A percentile compares a stretch with the other conserved stretches of the same genome.
Conservation (phyloP, 2,329 filamentous ascomycete species). For the Botrytis hyacinthi region DNA sequence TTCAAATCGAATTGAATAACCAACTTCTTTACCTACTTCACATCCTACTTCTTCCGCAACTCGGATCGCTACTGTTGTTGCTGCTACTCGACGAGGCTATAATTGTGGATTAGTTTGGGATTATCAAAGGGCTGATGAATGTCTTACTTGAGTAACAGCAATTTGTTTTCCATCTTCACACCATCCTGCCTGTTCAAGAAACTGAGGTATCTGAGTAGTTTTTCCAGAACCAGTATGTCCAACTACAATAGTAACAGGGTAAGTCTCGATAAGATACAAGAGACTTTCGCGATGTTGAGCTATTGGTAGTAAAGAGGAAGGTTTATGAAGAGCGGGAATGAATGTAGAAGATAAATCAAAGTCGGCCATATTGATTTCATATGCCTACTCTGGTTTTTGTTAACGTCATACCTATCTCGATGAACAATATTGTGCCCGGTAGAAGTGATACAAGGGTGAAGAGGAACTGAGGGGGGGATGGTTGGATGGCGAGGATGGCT, state of each 20-base stretch:
- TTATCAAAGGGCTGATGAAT: background rate
- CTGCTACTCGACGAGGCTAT: conserved; percentile 84
- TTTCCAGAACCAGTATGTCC: conserved; percentile 95
- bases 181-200: conserved; percentile 85
- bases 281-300: conserved; percentile 76
- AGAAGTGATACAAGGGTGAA: conserved; percentile 7
- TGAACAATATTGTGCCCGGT: background rate
- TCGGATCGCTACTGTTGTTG: conserved; percentile 81
- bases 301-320: conserved; percentile 79
- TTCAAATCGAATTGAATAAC: conserved; percentile 90
- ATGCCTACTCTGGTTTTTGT: background rate
- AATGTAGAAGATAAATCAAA: conserved; percentile 57
- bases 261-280: conserved; percentile 82
- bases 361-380: conserved; percentile 42
- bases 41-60: conserved; percentile 89
- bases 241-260: conserved; percentile 81
- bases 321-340: conserved; percentile 84
- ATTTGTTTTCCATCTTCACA: conserved; percentile 78
- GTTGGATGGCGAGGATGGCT: background rate
- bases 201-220: conserved; percentile 94
- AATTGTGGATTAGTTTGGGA: conserved; percentile 20
- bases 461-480: background rate
- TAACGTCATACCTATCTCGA: conserved; percentile 3
- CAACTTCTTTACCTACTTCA: conserved; percentile 84
- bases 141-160: conserved; percentile 79